These are phyloP conservation scores for Carex kokanica DNA, from an alignment of 176 grass and related monocot genomes.

Conservation along the genomic window DNA sequence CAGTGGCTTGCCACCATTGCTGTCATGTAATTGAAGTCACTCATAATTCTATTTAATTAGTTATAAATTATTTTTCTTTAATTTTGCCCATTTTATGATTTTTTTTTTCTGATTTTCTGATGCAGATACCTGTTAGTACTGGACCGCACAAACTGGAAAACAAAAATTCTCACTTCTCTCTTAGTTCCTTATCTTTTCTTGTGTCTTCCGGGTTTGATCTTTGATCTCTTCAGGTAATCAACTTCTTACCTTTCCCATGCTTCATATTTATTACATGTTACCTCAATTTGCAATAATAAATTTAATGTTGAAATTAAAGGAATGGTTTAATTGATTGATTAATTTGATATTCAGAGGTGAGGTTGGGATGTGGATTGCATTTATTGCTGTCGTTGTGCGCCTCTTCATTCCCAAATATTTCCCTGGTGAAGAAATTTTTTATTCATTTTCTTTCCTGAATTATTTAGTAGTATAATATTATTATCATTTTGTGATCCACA, in stretches of 20 bases:
- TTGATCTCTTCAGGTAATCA: slow-evolving; percentile 49
- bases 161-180: slow-evolving; percentile 80
- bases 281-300: neutral
- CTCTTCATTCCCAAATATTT: slow-evolving; percentile 84
- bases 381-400: slow-evolving; percentile 55
- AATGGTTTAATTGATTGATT: neutral
- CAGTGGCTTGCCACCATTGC: slow-evolving; percentile 67
- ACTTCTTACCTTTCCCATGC: neutral
- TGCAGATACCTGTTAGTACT: slow-evolving; percentile 78
- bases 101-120: slow-evolving; percentile 21
- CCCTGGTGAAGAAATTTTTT: slow-evolving; percentile 37
- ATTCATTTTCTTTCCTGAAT: neutral
- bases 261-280: neutral
- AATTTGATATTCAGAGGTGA: slow-evolving; percentile 56
- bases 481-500: too few species aligned
- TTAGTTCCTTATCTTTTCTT: slow-evolving; percentile 90
- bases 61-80: too few species aligned
- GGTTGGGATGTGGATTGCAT: slow-evolving; percentile 73
- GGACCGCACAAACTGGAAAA: slow-evolving; percentile 94
- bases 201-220: slow-evolving; percentile 57
- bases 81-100: too few species aligned
- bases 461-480: neutral
- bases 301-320: neutral
- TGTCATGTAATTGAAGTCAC: slow-evolving; percentile 45
- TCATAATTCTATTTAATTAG: neutral